Base-by-base conservation (phyloP, 345 rosid genomes). In the Boechera stricta region DNA sequence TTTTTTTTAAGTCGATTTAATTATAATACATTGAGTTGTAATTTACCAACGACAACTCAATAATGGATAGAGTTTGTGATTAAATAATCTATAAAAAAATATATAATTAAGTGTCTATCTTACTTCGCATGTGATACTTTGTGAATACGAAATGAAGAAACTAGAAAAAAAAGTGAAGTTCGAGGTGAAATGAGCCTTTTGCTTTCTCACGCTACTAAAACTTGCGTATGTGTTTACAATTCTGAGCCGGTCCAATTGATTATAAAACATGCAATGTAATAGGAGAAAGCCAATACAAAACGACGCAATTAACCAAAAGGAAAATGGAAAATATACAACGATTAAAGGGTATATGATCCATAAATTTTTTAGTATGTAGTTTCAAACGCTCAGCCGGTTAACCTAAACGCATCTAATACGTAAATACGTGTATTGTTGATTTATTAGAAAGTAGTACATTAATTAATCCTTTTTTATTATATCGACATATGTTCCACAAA, bases 121-220 rank as follows among this genome's bases (percentile, higher is more conserved):
- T 56, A 69, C 31, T 32, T 54, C 53, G 65, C 80, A 69, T 69
- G 64, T 54, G 80, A 60, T 69, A 63, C 75, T 76, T 69, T 41
- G 69, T 69, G 42, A 61, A 28, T 39, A 62, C 70, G 58, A 77
- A 77, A 77, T 38, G 28, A 38, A 42, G 75, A 49, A n/a, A 53
- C 64, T 44, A 21, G 3, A 15, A 54, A 48, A 49, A 55, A 49
- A 55, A 15, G 39, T 38, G 63, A 71, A 55, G 48, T 69, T 76
- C 75, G 75, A 55, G 70, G 72, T 64, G 72, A 48, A 48, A 64
- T 63, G 1, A 26, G 31, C 81, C 72, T 77, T 77, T 77, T 71
- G 81, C 61, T 39, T 56, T 64, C 61, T 71, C 72, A 71, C 67
- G 81, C 47, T 57, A 77, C 53, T 35, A 18, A 66, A 48, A 45